Conservation (phyloP, 371 early-diverging fungal species). For the Syncephalastrum contaminatum region DNA sequence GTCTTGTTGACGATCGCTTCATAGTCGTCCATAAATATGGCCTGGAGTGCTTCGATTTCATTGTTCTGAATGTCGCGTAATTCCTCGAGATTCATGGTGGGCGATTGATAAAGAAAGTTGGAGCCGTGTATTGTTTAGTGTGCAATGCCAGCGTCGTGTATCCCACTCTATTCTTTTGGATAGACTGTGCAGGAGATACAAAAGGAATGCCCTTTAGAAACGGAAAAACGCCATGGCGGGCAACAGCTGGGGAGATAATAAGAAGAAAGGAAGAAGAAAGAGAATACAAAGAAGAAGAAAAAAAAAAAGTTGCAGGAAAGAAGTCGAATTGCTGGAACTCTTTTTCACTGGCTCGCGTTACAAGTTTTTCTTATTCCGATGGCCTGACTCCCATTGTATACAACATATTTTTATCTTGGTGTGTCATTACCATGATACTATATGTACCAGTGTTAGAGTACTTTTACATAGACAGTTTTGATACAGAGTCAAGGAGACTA, state of each 20-base stretch:
- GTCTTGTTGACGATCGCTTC: conserved; percentile 56
- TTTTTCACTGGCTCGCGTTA: neutral
- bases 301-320: conserved; percentile 1
- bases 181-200: conserved; percentile 2
- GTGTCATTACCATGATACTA: too few species aligned
- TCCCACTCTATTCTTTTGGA: neutral
- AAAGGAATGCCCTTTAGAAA: too few species aligned
- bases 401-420: too few species aligned
- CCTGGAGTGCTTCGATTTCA: conserved; percentile 74
- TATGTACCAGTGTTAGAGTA: too few species aligned
- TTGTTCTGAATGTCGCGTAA: conserved; percentile 69
- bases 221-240: neutral
- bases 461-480: too few species aligned
- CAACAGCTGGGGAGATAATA: conserved; percentile 1
- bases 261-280: neutral
- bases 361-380: too few species aligned
- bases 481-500: too few species aligned
- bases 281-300: neutral
- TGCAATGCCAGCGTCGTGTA: neutral
- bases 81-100: conserved; percentile 49
- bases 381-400: too few species aligned
- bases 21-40: conserved; percentile 75
- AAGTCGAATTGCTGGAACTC: neutral
- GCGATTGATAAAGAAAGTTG: neutral
- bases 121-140: neutral